phyloP scores from a whole-genome alignment of 768 basidiomycete genomes.

The Amyloporia xantha region DNA sequence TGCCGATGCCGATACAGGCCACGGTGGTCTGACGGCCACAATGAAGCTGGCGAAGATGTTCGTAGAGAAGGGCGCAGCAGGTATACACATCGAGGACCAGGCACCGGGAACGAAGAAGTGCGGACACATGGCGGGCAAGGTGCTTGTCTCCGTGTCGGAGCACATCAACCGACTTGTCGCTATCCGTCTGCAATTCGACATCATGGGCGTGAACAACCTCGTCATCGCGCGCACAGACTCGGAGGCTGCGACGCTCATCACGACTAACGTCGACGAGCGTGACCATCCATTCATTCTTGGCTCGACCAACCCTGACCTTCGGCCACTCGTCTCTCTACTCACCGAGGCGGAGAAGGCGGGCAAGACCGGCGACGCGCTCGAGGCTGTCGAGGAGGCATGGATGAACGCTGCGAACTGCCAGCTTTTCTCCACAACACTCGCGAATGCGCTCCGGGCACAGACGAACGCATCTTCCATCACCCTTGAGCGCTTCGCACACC shows the following conservation, averaged over 20 bases:
- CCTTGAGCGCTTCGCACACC: slow-evolving; percentile 56
- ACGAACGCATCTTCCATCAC: slow-evolving; percentile 37
- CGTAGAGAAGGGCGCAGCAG: slow-evolving; percentile 96
- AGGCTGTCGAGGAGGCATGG: slow-evolving; percentile 89
- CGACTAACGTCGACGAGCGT: slow-evolving; percentile 93
- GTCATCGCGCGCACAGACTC: slow-evolving; percentile 93
- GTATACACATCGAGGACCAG: slow-evolving; percentile 97
- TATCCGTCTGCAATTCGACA: slow-evolving; percentile 94
- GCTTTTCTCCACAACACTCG: slow-evolving; percentile 70
- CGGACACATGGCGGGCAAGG: slow-evolving; percentile 92
- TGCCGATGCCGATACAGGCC: slow-evolving; percentile 97
- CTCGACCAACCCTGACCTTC: slow-evolving; percentile 66
- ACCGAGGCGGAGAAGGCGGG: slow-evolving; percentile 77
- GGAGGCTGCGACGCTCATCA: slow-evolving; percentile 95
- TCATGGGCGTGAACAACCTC: slow-evolving; percentile 97
- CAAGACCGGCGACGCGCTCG: slow-evolving; percentile 71
- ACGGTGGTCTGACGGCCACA: slow-evolving; percentile 94
- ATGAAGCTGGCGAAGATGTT: slow-evolving; percentile 99
- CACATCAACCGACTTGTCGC: slow-evolving; percentile 98
- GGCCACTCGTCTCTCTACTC: slow-evolving; percentile 76
- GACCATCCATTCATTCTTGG: slow-evolving; percentile 98
- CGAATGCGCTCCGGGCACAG: slow-evolving; percentile 57
- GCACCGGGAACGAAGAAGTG: slow-evolving; percentile 97
- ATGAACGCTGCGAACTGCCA: slow-evolving; percentile 67
- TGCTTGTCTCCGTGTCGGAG: slow-evolving; percentile 94